Percentiles rank a stretch among this genome's conserved stretches.
Evolutionary conservation across 331 rosid genomes (phyloP).

Genomic region (Malus hybrid): DNA sequence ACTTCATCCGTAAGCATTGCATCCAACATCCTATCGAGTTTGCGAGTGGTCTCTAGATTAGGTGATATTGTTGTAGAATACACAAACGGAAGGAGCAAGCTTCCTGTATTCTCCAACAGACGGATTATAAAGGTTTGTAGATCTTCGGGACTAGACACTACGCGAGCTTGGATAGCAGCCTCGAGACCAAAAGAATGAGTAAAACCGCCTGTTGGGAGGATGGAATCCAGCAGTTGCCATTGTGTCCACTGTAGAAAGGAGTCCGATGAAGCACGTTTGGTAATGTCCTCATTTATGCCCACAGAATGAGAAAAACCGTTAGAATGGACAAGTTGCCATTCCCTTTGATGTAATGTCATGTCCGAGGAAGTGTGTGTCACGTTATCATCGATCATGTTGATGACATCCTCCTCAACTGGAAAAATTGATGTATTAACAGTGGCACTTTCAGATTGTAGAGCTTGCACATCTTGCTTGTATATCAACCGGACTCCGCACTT

Average conservation of each 20-base stretch:
- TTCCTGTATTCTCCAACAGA: constrained; percentile 66
- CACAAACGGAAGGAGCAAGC: constrained; percentile 86
- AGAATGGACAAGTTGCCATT: too few species aligned
- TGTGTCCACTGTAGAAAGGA: constrained; percentile 59
- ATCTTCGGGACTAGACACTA: constrained; percentile 51
- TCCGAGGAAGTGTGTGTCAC: too few species aligned
- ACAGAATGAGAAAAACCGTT: too few species aligned
- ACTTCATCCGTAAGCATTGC: constrained; percentile 74
- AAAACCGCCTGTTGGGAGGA: constrained; percentile 89
- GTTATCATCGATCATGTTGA: too few species aligned
- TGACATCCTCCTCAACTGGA: too few species aligned
- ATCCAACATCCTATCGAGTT: constrained; percentile 54
- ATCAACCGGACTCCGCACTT: neutral
- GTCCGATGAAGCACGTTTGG: constrained; percentile 13
- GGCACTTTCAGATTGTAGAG: neutral
- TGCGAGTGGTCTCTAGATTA: constrained; percentile 45
- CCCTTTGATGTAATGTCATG: too few species aligned
- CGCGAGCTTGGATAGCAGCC: constrained; percentile 68
- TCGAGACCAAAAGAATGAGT: constrained; percentile 90
- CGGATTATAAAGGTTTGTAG: constrained; percentile 60
- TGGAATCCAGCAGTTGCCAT: constrained; percentile 88
- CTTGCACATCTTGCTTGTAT: neutral
- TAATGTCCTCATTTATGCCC: too few species aligned
- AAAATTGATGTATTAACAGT: too few species aligned
- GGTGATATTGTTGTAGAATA: constrained; percentile 51